Base-by-base conservation (phyloP, 257 asterid genomes). In the Coffea eugenioides region DNA sequence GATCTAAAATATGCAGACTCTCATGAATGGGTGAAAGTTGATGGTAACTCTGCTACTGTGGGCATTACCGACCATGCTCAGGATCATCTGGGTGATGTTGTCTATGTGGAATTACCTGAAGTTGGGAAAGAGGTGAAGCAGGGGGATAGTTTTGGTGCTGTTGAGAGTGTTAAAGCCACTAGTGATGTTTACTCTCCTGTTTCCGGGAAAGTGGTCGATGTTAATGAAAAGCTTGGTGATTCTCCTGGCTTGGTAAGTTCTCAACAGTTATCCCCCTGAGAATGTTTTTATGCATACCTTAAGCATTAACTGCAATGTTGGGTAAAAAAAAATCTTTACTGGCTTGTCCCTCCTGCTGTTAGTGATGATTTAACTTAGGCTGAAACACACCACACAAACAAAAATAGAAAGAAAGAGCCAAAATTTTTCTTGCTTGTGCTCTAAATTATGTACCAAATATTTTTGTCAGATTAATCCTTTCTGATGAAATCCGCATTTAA, bases 51-150 rank as follows among this genome's bases (percentile, higher is more conserved):
- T 57, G 98, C 97, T 21, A 93, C 96, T 67, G 83, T 95, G 39
- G 99, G 98, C 84, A 95, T 95, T 73, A 92, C 97, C 0, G 96
- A 95, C 84, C 98, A 93, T 82, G 99, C 98, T 68, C 99, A 93
- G 73, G 94, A 88, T 83, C 98, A 95, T 87, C 83, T 95, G 74
- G 99, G 99, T 46, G 99, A 95, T 82, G 97, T 95, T 65, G 97
- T 93, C n/a, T 95, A 91, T 54, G 97, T 91, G 25, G 98, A 92
- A 70, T 85, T 95, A 74, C 99, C 99, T 6, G 98, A 95, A 11
- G 89, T 87, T 77, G 97, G 98, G 64, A 43, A 83, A 75, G 81
- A 82, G 34, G 99, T 95, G 23, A 86, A 78, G 70, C 96, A 93
- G 85, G 97, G 97, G 72, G 88, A n/a, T 31, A 72, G 93, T 81